Evolutionary conservation across 208 protist genomes (phyloP).

Genomic region (Trypanosoma lewisi): DNA sequence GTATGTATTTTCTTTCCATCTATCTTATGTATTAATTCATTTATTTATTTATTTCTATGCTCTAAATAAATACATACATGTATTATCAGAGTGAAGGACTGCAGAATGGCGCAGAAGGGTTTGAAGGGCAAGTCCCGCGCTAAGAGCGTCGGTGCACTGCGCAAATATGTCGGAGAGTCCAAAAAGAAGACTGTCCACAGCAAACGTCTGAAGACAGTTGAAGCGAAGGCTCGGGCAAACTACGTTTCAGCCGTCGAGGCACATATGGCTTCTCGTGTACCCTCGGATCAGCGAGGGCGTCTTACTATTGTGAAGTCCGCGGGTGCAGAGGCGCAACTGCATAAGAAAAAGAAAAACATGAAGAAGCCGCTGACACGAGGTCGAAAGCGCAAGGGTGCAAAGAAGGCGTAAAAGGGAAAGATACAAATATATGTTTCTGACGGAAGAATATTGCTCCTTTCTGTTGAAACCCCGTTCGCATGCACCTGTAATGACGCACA

Average conservation of each 20-base stretch:
- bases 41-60: not conserved
- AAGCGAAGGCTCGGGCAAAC: conserved; percentile 66
- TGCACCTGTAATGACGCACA: no score
- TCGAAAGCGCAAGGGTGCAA: conserved; percentile 42
- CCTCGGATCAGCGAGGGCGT: conserved; percentile 87
- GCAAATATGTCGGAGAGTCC: conserved; percentile 82
- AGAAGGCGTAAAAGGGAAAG: conserved; percentile 28
- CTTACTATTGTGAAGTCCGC: conserved; percentile 69
- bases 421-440: not conserved
- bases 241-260: conserved; percentile 83
- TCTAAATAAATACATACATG: not conserved
- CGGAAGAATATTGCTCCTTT: no score
- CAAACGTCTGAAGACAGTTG: conserved; percentile 56
- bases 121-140: conserved; percentile 61
- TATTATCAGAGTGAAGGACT: not conserved
- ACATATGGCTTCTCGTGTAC: conserved; percentile 83
- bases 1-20: no score
- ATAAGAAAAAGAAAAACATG: conserved; percentile 66
- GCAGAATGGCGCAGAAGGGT: conserved; percentile 71
- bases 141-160: conserved; percentile 78
- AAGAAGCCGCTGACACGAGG: conserved; percentile 88
- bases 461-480: no score
- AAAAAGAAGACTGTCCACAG: conserved; percentile 76
- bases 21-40: not conserved
- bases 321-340: conserved; percentile 9